A percentile compares a stretch with the other conserved stretches of the same genome.
phyloP scores from a whole-genome alignment of 768 basidiomycete species.

The Tylopilus vinaceipallidus region DNA sequence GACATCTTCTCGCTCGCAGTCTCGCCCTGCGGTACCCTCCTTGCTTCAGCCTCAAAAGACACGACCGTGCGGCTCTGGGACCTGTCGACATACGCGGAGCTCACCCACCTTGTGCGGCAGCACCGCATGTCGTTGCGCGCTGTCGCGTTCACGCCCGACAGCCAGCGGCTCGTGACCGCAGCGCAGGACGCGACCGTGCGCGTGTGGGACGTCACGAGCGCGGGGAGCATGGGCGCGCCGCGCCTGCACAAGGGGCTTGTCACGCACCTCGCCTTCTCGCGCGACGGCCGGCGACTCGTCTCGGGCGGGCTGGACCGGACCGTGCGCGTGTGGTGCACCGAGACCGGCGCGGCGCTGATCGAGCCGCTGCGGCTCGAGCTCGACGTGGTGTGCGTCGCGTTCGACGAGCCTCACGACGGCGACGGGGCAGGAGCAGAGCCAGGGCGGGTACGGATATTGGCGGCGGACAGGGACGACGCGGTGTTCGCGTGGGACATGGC shows the following conservation, averaged over 20 bases:
- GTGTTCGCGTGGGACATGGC: constrained; percentile 29
- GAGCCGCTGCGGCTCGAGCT: constrained; percentile 22
- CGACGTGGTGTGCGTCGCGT: constrained; percentile 20
- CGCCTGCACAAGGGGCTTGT: constrained; percentile 30
- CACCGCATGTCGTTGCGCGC: constrained; percentile 26
- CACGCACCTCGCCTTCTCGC: constrained; percentile 25
- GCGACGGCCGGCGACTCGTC: constrained; percentile 26
- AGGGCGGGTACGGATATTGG: constrained; percentile 17
- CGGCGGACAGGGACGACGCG: constrained; percentile 19
- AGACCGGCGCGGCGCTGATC: constrained; percentile 18
- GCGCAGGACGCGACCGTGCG: constrained; percentile 27
- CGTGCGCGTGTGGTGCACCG: constrained; percentile 31
- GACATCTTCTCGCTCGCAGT: constrained; percentile 27
- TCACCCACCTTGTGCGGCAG: constrained; percentile 27
- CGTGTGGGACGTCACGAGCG: constrained; percentile 32
- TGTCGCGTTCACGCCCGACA: constrained; percentile 29
- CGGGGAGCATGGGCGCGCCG: constrained; percentile 24
- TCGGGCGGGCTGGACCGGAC: constrained; percentile 31
- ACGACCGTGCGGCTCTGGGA: constrained; percentile 33
- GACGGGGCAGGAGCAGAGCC: not conserved
- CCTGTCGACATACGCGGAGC: constrained; percentile 15
- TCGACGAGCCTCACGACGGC: constrained; percentile 12
- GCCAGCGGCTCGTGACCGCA: constrained; percentile 28
- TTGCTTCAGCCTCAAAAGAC: constrained; percentile 33
- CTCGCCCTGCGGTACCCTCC: constrained; percentile 29